Conservation (phyloP, 31 red algal species). For the Asparagopsis taxiformis region DNA sequence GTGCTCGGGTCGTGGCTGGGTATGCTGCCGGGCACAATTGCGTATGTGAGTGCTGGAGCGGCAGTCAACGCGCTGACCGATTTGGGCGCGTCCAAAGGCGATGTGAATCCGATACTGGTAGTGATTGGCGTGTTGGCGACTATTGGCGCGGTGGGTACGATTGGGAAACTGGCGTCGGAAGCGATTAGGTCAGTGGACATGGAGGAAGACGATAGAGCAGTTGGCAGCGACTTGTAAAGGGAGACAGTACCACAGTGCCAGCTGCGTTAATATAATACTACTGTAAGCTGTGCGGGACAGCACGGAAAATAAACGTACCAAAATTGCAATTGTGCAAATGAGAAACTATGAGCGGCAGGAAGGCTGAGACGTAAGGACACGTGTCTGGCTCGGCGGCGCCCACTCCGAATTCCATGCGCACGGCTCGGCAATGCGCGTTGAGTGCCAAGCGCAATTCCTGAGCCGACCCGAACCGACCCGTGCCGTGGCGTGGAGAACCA, state of each 20-base stretch:
- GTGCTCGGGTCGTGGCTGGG: slow-evolving; percentile 83
- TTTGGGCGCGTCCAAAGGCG: slow-evolving; percentile 8
- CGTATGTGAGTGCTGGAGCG: slow-evolving; percentile 88
- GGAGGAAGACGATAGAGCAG: not conserved
- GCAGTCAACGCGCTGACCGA: slow-evolving; percentile 85
- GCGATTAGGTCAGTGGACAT: slow-evolving; percentile 32
- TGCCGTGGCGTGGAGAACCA: not conserved
- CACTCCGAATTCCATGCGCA: slow-evolving; percentile 35
- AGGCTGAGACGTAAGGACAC: slow-evolving; percentile 16
- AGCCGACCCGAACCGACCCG: not conserved
- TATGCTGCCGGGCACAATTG: slow-evolving; percentile 98
- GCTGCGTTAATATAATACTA: too few relatives aligned
- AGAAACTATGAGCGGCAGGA: not conserved
- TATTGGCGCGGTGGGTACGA: slow-evolving; percentile 36
- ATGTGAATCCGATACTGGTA: slow-evolving; percentile 48
- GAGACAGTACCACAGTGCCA: too few relatives aligned
- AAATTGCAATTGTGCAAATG: slow-evolving; percentile 3
- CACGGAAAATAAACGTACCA: not conserved
- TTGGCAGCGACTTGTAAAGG: too few relatives aligned
- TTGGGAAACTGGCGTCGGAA: slow-evolving; percentile 58
- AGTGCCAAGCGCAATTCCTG: not conserved
- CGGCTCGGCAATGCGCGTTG: slow-evolving; percentile 2
- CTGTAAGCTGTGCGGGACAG: not conserved
- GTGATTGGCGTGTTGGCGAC: slow-evolving; percentile 61
- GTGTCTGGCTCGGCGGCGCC: slow-evolving; percentile 32